Percentiles rank a stretch among this genome's conserved stretches.
These are phyloP conservation scores for Russula olivacea DNA, from an alignment of 768 basidiomycete species.

Conservation along the genomic window DNA sequence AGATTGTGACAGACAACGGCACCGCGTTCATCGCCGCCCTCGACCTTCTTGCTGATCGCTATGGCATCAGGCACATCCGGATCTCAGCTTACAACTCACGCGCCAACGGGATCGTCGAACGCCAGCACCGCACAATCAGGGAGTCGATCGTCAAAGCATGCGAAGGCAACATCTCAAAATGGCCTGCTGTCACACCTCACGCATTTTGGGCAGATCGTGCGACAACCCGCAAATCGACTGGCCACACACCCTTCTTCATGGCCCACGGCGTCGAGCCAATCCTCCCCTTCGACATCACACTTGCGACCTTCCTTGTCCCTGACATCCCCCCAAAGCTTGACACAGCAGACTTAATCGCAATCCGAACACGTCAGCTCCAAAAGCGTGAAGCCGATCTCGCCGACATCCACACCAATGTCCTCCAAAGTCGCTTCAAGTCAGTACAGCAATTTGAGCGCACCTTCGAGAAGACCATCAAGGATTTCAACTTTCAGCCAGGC, in stretches of 20 bases:
- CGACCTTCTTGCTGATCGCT: neutral
- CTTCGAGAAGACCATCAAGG: no score
- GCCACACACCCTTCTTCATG: no score
- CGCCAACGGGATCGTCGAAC: neutral
- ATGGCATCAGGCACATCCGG: neutral
- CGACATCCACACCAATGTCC: neutral
- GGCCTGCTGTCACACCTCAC: slow-evolving; percentile 26
- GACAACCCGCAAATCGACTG: no score
- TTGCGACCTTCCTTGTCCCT: no score
- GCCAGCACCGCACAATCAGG: slow-evolving; percentile 4
- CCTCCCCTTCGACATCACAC: no score
- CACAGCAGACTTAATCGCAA: slow-evolving; percentile 19
- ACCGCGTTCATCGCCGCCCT: neutral
- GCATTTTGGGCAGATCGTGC: no score
- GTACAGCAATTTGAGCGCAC: no score
- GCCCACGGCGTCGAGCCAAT: no score
- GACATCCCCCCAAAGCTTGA: slow-evolving; percentile 27
- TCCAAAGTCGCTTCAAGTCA: no score
- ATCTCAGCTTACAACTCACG: neutral
- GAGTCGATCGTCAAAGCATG: slow-evolving; percentile 28
- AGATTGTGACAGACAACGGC: neutral
- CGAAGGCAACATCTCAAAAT: slow-evolving; percentile 23
- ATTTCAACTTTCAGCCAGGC: no score
- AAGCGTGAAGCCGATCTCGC: slow-evolving; percentile 15
- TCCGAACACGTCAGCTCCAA: slow-evolving; percentile 18